Base-by-base conservation (phyloP, 2,329 filamentous ascomycete genomes). In the Cercospora sesami region DNA sequence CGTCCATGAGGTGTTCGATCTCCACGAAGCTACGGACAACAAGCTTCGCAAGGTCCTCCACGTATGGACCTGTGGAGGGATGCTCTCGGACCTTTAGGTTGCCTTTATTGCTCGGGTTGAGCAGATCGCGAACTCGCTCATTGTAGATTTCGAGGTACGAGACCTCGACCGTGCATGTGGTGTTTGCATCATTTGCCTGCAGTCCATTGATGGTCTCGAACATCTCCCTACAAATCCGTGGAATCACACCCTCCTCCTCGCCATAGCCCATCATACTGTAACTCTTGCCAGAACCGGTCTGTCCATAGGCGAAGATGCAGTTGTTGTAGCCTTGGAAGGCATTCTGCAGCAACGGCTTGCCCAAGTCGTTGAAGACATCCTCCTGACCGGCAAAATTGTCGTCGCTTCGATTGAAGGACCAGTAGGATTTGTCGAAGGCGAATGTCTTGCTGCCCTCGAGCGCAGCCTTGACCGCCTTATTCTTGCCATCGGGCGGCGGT, bases 261-360 rank as follows among this genome's bases (percentile, higher is more conserved):
- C 95, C 95, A 81, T 98, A 99, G 60, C 95, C 95, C 95, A 99
- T 99, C 94, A 99, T 99, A 33, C 94, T 97, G 81, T 99, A 99
- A 16, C 93, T 97, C 83, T 99, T 99, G 81, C 95, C 95, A 0
- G 95, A 98, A 73, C 95, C 95, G 1, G 95, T 99, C 83, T 99
- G 95, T 18, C 95, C 95, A 78, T 99, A 99, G 14, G 95, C 95
- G 79, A 99, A 99, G 77, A 99, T 99, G 85, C 95, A 99, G 81
- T 98, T 99, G 85, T 99, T 98, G 84, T 98, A 99, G 55, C 95
- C 95, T 76, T 94, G 89, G 78, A 99, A 99, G 18, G 95, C 95
- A 87, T 99, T 99, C 83, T 99, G 94, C 73, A 99, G 86, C 67
- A 99, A 86, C 63, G 95, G 95, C 74, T 89, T 88, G 70, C 95